Conservation (phyloP, 106 monocot species). For the Dioscorea dumetorum region DNA sequence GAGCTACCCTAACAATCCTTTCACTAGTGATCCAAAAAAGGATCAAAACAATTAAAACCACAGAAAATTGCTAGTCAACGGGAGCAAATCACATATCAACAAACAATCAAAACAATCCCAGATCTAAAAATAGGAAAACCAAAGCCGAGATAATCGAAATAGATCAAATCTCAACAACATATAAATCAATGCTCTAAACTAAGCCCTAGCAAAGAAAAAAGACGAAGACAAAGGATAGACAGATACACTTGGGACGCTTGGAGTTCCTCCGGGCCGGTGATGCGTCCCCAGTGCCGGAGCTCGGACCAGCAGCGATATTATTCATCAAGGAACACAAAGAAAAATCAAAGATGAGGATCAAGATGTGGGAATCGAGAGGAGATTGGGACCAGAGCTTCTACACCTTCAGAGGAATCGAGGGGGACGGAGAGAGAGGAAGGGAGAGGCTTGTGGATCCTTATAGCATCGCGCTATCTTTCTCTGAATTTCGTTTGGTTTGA, state of each 20-base stretch:
- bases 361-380: too few relatives aligned
- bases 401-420: neutral
- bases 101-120: neutral
- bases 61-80: neutral
- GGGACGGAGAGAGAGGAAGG: neutral
- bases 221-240: neutral
- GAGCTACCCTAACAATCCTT: neutral
- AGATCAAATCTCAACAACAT: neutral
- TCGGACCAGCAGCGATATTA: slow-evolving; percentile 6
- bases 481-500: too few relatives aligned
- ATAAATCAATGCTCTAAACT: neutral
- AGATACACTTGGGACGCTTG: slow-evolving; percentile 38
- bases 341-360: too few relatives aligned
- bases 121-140: neutral
- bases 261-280: slow-evolving; percentile 24
- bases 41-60: neutral
- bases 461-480: too few relatives aligned
- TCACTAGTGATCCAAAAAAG: neutral
- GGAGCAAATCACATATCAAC: neutral
- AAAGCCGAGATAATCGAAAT: neutral
- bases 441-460: neutral
- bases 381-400: too few relatives aligned
- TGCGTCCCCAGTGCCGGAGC: slow-evolving; percentile 25
- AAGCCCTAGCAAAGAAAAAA: neutral
- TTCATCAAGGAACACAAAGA: too few relatives aligned